phyloP scores from a whole-genome alignment of 345 rosid genomes.

The Citrus medica region DNA sequence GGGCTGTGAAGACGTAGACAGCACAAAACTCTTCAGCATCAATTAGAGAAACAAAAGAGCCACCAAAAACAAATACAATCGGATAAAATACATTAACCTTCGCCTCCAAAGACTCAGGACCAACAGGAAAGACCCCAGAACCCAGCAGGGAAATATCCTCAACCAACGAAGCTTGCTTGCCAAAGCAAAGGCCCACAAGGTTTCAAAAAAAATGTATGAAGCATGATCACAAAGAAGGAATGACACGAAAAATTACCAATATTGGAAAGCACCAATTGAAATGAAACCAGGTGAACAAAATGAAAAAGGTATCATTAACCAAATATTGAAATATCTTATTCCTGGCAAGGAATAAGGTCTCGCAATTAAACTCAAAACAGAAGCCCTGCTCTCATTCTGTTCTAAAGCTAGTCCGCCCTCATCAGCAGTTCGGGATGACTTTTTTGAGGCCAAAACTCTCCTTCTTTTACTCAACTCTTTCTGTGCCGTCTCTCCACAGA shows the following conservation, averaged over 20 bases:
- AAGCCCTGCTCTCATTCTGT: conserved; percentile 54
- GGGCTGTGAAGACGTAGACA: no score
- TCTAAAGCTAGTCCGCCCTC: conserved; percentile 89
- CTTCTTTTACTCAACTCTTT: conserved; percentile 92
- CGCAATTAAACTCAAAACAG: conserved; percentile 80
- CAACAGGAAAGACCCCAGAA: conserved; percentile 54
- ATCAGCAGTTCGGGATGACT: conserved; percentile 62
- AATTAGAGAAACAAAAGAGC: background rate
- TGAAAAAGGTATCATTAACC: conserved; percentile 45
- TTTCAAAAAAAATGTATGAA: background rate
- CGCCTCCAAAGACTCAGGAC: conserved; percentile 72
- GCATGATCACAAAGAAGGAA: background rate
- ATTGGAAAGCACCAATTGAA: background rate
- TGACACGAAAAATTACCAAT: background rate
- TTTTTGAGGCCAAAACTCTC: conserved; percentile 76
- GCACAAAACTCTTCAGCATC: background rate
- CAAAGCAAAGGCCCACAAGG: no score
- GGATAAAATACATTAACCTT: conserved; percentile 8
- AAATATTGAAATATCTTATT: conserved; percentile 82
- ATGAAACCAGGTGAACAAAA: background rate
- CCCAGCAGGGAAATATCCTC: conserved; percentile 24
- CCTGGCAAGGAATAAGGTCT: conserved; percentile 93
- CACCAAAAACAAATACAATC: background rate
- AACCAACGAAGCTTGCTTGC: no score
- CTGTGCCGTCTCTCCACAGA: conserved; percentile 77